These are phyloP conservation scores for Sideroxylon spinosum DNA, from an alignment of 179 eudicot genomes.

Conservation along the genomic window DNA sequence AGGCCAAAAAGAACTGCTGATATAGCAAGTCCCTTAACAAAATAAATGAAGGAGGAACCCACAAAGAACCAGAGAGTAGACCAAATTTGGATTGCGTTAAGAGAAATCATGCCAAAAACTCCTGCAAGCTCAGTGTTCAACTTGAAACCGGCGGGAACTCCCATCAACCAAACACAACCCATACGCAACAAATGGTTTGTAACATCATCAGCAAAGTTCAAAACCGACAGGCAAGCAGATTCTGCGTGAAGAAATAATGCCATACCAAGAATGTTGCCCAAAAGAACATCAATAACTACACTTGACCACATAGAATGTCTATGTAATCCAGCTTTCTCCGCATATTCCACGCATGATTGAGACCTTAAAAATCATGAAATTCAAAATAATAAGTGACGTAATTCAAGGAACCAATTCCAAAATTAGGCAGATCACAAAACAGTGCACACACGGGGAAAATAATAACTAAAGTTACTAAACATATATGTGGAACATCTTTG, in stretches of 20 bases:
- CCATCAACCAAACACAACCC: constrained; percentile 99
- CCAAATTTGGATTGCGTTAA: constrained; percentile 91
- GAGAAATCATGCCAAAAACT: constrained; percentile 73
- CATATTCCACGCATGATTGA: constrained; percentile 72
- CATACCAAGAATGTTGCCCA: constrained; percentile 68
- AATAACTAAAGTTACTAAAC: not conserved
- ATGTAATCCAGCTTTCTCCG: constrained; percentile 69
- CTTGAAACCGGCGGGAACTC: constrained; percentile 97
- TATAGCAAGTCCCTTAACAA: constrained; percentile 55
- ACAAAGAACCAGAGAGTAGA: constrained; percentile 71
- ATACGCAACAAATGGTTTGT: constrained; percentile 71
- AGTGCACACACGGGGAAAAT: not conserved
- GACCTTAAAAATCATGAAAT: constrained; percentile 44
- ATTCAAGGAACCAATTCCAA: not conserved
- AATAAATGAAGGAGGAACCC: constrained; percentile 40
- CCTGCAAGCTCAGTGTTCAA: constrained; percentile 91
- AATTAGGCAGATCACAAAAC: not conserved
- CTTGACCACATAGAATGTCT: constrained; percentile 84
- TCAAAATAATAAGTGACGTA: constrained; percentile 14
- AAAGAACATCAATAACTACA: constrained; percentile 55
- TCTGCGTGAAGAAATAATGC: constrained; percentile 45
- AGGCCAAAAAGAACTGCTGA: constrained; percentile 70
- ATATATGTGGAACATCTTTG: not conserved
- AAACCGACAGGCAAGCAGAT: constrained; percentile 43
- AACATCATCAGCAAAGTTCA: constrained; percentile 38